Conservation (phyloP, 2,329 filamentous ascomycete genomes). For the Nothomitra cinnamomea region DNA sequence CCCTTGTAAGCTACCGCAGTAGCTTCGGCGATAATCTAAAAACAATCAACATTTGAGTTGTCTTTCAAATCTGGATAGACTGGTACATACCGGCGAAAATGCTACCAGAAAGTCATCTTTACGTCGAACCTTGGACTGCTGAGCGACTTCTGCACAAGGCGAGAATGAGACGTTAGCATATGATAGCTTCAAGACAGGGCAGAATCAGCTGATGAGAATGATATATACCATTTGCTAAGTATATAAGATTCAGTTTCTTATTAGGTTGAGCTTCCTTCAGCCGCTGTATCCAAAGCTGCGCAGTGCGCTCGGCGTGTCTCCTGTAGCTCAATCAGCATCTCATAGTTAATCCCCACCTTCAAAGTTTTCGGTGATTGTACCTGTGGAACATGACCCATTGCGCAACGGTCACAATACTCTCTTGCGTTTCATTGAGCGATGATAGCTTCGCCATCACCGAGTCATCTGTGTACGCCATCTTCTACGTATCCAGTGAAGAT, state of each 20-base stretch:
- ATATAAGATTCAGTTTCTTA: conserved; percentile 80
- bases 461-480: conserved; percentile 92
- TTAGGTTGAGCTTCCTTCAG: conserved; percentile 73
- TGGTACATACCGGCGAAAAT: conserved; percentile 53
- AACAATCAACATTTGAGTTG: conserved; percentile 13
- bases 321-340: conserved; percentile 27
- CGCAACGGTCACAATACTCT: conserved; percentile 87
- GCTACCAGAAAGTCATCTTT: conserved; percentile 88
- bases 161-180: not conserved
- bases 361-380: conserved; percentile 31
- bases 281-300: conserved; percentile 78
- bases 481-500: conserved; percentile 9
- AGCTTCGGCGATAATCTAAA: conserved; percentile 69
- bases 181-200: not conserved
- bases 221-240: conserved; percentile 74
- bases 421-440: conserved; percentile 89
- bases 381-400: conserved; percentile 99
- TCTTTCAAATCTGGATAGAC: not conserved
- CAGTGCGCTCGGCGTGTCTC: conserved; percentile 81
- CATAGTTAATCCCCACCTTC: conserved; percentile 2
- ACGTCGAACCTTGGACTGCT: conserved; percentile 83
- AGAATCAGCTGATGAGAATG: not conserved
- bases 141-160: conserved; percentile 57
- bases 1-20: conserved; percentile 81
- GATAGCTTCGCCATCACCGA: conserved; percentile 88